Conservation (phyloP, 208 protist genomes). For the Leptomonas pyrrhocoris region DNA sequence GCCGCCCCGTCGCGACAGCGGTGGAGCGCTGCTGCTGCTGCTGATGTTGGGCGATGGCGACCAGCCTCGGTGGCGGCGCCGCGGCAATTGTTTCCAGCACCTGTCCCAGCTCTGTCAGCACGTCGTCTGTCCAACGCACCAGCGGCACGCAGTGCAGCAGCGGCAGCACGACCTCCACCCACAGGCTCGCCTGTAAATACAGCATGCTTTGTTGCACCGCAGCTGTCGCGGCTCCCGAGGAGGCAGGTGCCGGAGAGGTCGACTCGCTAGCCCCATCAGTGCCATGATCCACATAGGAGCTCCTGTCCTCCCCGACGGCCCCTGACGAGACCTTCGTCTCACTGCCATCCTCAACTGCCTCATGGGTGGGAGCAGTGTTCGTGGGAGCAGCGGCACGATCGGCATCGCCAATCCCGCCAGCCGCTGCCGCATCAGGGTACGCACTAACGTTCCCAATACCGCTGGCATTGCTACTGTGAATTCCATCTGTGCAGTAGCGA, state of each 20-base stretch:
- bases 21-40: constrained; percentile 13
- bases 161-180: constrained; percentile 34
- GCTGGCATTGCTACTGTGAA: too few relatives aligned
- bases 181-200: constrained; percentile 19
- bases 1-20: background rate
- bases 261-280: background rate
- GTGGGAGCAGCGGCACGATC: background rate
- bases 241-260: background rate
- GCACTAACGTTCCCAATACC: too few relatives aligned
- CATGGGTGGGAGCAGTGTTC: background rate
- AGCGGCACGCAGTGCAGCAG: constrained; percentile 46
- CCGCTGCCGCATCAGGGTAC: background rate
- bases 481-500: background rate
- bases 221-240: background rate
- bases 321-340: background rate
- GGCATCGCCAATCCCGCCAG: background rate
- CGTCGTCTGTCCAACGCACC: constrained; percentile 36
- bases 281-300: background rate
- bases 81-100: constrained; percentile 27
- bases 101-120: constrained; percentile 30
- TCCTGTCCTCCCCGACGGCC: background rate
- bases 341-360: background rate
- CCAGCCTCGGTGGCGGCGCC: constrained; percentile 14
- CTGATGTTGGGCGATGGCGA: constrained; percentile 21
- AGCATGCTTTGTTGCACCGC: constrained; percentile 1